Conservation (phyloP, 345 rosid species). For the Aquilaria yunnanensis region DNA sequence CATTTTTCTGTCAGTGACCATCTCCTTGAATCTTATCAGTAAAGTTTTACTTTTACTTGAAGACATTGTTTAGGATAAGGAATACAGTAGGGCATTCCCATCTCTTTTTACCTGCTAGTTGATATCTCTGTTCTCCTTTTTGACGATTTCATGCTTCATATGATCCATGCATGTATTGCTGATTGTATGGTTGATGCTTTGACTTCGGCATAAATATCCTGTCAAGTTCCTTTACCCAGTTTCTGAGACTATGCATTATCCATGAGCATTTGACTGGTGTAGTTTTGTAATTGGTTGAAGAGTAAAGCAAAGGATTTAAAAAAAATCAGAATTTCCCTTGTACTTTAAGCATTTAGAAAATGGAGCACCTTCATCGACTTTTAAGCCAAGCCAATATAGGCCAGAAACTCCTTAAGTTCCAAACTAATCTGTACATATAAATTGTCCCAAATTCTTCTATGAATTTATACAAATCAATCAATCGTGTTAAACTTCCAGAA, state of each 20-base stretch:
- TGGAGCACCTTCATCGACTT: slow-evolving; percentile 69
- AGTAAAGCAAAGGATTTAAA: slow-evolving; percentile 80
- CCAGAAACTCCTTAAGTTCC: slow-evolving; percentile 39
- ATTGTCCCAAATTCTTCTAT: slow-evolving; percentile 29
- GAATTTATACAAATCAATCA: slow-evolving; percentile 36
- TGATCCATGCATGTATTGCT: slow-evolving; percentile 10
- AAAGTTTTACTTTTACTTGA: slow-evolving; percentile 36
- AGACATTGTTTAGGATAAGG: slow-evolving; percentile 26
- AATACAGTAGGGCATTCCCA: background rate
- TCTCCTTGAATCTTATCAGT: slow-evolving; percentile 13
- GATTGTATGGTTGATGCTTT: slow-evolving; percentile 6
- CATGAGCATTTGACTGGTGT: slow-evolving; percentile 33
- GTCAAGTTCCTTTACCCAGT: slow-evolving; percentile 7
- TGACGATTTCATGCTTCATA: background rate
- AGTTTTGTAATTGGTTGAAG: slow-evolving; percentile 44
- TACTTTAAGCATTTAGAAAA: slow-evolving; percentile 70
- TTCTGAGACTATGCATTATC: slow-evolving; percentile 18
- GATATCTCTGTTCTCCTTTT: background rate
- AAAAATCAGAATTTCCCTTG: slow-evolving; percentile 47
- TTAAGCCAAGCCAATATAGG: slow-evolving; percentile 77
- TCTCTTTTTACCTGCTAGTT: background rate
- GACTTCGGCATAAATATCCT: slow-evolving; percentile 3
- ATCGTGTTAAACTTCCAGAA: slow-evolving; percentile 25
- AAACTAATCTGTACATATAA: slow-evolving; percentile 48
- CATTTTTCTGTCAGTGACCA: slow-evolving; percentile 23